Conservation (phyloP, 2,329 filamentous ascomycete genomes). For the Penicillium sp. region DNA sequence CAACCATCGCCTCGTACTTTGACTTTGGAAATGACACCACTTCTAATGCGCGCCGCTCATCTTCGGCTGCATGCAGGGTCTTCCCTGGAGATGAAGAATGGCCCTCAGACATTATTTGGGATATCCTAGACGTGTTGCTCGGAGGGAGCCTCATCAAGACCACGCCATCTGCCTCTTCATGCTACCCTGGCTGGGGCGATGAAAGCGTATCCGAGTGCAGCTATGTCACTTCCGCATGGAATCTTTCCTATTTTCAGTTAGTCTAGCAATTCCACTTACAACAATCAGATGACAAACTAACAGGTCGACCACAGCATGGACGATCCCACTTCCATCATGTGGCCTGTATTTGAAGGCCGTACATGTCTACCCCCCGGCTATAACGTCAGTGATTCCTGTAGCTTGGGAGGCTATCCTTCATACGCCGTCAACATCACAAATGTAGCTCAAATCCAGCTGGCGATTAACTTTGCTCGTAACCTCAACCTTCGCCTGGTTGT, state of each 20-base stretch:
- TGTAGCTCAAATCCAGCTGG: too few relatives aligned
- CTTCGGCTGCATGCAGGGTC: conserved; percentile 21
- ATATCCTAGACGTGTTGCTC: conserved; percentile 46
- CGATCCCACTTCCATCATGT: too few relatives aligned
- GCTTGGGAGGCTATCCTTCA: too few relatives aligned
- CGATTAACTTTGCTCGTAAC: conserved; percentile 10
- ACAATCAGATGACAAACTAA: too few relatives aligned
- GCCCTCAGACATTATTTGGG: conserved; percentile 46
- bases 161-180: conserved; percentile 47
- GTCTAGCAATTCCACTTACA: too few relatives aligned
- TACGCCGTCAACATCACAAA: too few relatives aligned
- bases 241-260: conserved; percentile 4
- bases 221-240: background rate
- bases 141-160: conserved; percentile 47
- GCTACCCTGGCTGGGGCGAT: conserved; percentile 38
- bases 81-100: conserved; percentile 50
- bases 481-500: conserved; percentile 12
- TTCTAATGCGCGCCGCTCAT: background rate
- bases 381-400: too few relatives aligned
- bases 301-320: too few relatives aligned
- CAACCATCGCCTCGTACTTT: conserved; percentile 18
- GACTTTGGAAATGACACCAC: conserved; percentile 19
- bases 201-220: background rate
- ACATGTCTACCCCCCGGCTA: too few relatives aligned
- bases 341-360: too few relatives aligned